Evolutionary conservation across 2,329 filamentous ascomycete species (phyloP).

Genomic region (Penicillium sclerotigenum): DNA sequence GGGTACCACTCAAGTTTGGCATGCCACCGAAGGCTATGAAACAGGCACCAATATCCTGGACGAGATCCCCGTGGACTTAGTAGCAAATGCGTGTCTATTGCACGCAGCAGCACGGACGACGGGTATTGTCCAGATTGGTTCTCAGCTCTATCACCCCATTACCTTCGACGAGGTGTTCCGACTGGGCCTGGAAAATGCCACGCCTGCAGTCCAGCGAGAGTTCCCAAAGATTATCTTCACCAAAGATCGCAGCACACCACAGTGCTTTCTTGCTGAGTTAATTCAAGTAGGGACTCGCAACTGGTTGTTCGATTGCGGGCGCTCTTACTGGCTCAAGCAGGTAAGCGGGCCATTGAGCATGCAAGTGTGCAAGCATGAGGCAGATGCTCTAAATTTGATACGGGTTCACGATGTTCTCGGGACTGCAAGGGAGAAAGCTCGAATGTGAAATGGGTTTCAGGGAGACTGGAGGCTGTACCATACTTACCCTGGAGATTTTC

Average conservation of each 20-base stretch:
- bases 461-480: neutral
- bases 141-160: conserved; percentile 28
- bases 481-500: neutral
- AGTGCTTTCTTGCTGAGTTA: conserved; percentile 32
- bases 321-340: conserved; percentile 34
- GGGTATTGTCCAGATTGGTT: conserved; percentile 31
- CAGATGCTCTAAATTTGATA: conserved; percentile 21
- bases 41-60: conserved; percentile 32
- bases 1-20: conserved; percentile 30
- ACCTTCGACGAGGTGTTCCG: conserved; percentile 31
- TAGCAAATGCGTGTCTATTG: conserved; percentile 32
- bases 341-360: conserved; percentile 31
- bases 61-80: conserved; percentile 35
- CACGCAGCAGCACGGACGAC: conserved; percentile 30
- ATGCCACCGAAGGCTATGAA: conserved; percentile 27
- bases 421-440: conserved; percentile 15
- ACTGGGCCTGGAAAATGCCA: conserved; percentile 18
- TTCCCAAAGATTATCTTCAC: conserved; percentile 30
- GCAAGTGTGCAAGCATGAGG: conserved; percentile 23
- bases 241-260: conserved; percentile 25
- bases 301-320: conserved; percentile 34
- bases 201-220: conserved; percentile 20
- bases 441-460: conserved; percentile 13
- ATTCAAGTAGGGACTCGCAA: conserved; percentile 33
- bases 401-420: conserved; percentile 24